Conservation (phyloP, 441 rosid species). For the Corymbia citriodora region DNA sequence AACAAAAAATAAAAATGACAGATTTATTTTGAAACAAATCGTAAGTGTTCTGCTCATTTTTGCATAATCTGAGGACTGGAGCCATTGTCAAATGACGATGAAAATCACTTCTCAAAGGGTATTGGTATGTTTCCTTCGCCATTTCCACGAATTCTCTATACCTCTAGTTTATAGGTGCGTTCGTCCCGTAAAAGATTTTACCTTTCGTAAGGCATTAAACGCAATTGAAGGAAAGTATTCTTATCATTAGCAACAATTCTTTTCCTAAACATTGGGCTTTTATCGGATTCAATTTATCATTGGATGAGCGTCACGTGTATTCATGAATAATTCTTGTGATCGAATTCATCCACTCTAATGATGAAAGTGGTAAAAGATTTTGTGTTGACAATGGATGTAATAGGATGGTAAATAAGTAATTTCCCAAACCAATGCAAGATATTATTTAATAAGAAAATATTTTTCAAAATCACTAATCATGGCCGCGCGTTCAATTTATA, state of each 20-base stretch:
- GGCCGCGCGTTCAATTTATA: too few species aligned
- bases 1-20: accelerated
- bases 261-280: background rate
- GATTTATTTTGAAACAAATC: too few species aligned
- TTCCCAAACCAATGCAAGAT: background rate
- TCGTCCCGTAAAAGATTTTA: background rate
- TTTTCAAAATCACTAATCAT: accelerated
- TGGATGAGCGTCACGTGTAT: background rate
- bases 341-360: background rate
- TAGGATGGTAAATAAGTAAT: background rate
- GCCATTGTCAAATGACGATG: background rate
- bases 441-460: background rate
- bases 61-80: background rate
- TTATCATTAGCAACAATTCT: background rate
- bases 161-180: background rate
- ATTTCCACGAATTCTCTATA: background rate
- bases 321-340: background rate
- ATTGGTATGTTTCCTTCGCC: background rate
- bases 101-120: background rate
- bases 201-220: background rate
- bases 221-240: background rate
- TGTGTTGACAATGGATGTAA: background rate
- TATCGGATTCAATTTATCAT: accelerated
- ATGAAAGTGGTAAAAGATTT: background rate
- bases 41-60: background rate